Conservation (phyloP, 352 stramenopile genomes). For the Globisporangium rhizosaccharum region DNA sequence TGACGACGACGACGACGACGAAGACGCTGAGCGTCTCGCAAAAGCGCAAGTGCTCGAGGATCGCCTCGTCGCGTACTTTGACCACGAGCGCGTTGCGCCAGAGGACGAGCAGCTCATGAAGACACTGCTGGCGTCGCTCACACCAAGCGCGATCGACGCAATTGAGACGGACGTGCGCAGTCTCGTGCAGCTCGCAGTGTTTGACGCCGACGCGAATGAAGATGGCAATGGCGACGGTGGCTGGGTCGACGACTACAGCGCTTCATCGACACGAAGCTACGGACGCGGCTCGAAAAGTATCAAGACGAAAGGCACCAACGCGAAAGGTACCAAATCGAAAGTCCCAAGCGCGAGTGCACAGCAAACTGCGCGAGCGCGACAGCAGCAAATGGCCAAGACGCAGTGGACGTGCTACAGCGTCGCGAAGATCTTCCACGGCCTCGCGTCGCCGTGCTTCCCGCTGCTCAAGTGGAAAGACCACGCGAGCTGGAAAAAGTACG, state of each 20-base stretch:
- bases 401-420: slow-evolving; percentile 66
- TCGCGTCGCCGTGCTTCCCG: slow-evolving; percentile 60
- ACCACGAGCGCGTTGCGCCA: slow-evolving; percentile 27
- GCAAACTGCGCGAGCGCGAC: not conserved
- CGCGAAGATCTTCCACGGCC: slow-evolving; percentile 71
- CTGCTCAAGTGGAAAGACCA: slow-evolving; percentile 58
- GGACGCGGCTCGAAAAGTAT: not conserved
- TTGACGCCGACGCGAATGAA: slow-evolving; percentile 7
- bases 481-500: slow-evolving; percentile 59
- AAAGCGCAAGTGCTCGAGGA: slow-evolving; percentile 38
- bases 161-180: slow-evolving; percentile 51
- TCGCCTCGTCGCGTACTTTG: slow-evolving; percentile 63
- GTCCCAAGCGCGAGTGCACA: not conserved
- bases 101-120: slow-evolving; percentile 33
- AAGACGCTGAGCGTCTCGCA: slow-evolving; percentile 14
- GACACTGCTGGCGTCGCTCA: slow-evolving; percentile 44
- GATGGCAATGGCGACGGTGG: slow-evolving; percentile 12
- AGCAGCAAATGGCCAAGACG: slow-evolving; percentile 9
- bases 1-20: slow-evolving; percentile 6
- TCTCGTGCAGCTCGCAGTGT: slow-evolving; percentile 25
- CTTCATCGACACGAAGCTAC: not conserved
- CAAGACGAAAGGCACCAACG: slow-evolving; percentile 2
- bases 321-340: not conserved
- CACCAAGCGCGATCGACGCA: slow-evolving; percentile 31
- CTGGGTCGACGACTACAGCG: not conserved